Evolutionary conservation across 1,139 yeast genomes (phyloP).

Genomic region (Yamadazyma atmosphaerica): DNA sequence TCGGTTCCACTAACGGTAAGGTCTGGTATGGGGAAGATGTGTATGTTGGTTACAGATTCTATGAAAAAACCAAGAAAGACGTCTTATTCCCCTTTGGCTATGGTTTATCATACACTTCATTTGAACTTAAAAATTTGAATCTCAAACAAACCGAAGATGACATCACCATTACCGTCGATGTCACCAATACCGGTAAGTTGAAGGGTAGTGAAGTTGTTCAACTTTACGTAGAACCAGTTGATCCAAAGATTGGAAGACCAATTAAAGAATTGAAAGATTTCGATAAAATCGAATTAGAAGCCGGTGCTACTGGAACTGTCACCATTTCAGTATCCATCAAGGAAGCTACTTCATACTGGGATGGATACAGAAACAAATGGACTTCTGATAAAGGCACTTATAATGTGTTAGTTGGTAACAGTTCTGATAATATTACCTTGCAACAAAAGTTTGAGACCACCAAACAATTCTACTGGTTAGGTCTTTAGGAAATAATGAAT

Average conservation of each 20-base stretch:
- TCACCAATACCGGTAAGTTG: constrained; percentile 41
- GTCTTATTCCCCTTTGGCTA: constrained; percentile 60
- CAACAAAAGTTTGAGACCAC: constrained; percentile 37
- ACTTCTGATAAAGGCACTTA: constrained; percentile 50
- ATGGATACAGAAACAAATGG: constrained; percentile 51
- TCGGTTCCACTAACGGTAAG: constrained; percentile 42
- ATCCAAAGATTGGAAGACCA: constrained; percentile 49
- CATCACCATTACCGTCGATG: constrained; percentile 32
- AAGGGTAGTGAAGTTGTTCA: constrained; percentile 51
- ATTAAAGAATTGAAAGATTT: constrained; percentile 59
- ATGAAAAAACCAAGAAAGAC: constrained; percentile 47
- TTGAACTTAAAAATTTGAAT: constrained; percentile 23
- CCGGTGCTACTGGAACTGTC: constrained; percentile 42
- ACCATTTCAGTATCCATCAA: constrained; percentile 36
- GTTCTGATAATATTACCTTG: constrained; percentile 24
- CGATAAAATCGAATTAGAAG: constrained; percentile 43
- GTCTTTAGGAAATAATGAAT: constrained; percentile 13
- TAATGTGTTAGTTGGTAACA: constrained; percentile 46
- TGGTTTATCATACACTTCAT: constrained; percentile 59
- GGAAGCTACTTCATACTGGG: constrained; percentile 57
- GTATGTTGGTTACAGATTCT: constrained; percentile 60
- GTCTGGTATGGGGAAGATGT: constrained; percentile 58
- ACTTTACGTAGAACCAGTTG: constrained; percentile 40
- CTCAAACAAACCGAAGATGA: constrained; percentile 15
- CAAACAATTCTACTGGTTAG: constrained; percentile 24